Conservation (phyloP, 2,329 filamentous ascomycete genomes). For the Didymella pomorum region DNA sequence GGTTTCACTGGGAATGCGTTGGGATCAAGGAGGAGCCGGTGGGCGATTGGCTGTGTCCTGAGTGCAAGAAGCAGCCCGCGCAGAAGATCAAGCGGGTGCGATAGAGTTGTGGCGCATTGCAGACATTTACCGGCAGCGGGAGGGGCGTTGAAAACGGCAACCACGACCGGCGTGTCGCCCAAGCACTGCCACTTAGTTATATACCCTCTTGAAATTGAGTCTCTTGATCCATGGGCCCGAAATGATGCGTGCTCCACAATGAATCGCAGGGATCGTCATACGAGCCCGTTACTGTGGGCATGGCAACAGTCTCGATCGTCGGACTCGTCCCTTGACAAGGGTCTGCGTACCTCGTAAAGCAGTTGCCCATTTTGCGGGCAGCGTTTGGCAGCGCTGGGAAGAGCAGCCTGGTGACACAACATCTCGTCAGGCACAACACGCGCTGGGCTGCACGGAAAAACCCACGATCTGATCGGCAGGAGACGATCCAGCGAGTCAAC, state of each 20-base stretch:
- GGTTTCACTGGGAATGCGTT: conserved; percentile 81
- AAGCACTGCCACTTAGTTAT: conserved; percentile 11
- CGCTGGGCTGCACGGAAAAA: conserved; percentile 1
- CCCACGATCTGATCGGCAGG: neutral
- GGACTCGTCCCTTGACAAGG: conserved; percentile 13
- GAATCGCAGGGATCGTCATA: conserved; percentile 16
- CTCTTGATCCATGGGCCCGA: neutral
- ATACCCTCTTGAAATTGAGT: conserved; percentile 19
- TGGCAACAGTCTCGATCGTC: conserved; percentile 16
- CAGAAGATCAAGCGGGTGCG: conserved; percentile 53
- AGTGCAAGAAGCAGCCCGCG: conserved; percentile 50
- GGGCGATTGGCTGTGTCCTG: conserved; percentile 61
- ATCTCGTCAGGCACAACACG: neutral
- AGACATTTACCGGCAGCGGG: conserved; percentile 19
- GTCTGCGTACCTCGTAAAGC: conserved; percentile 9
- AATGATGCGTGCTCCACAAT: conserved; percentile 12
- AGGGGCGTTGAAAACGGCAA: conserved; percentile 26
- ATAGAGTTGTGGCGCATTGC: conserved; percentile 25
- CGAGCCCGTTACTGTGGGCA: conserved; percentile 13
- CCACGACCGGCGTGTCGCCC: conserved; percentile 7
- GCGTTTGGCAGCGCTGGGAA: conserved; percentile 1
- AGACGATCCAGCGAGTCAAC: neutral
- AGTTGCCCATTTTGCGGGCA: conserved; percentile 1
- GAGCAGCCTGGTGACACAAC: neutral
- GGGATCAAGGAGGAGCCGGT: conserved; percentile 59